These are phyloP conservation scores for Pythium insidiosum DNA, from an alignment of 352 stramenopile genomes.

Conservation along the genomic window DNA sequence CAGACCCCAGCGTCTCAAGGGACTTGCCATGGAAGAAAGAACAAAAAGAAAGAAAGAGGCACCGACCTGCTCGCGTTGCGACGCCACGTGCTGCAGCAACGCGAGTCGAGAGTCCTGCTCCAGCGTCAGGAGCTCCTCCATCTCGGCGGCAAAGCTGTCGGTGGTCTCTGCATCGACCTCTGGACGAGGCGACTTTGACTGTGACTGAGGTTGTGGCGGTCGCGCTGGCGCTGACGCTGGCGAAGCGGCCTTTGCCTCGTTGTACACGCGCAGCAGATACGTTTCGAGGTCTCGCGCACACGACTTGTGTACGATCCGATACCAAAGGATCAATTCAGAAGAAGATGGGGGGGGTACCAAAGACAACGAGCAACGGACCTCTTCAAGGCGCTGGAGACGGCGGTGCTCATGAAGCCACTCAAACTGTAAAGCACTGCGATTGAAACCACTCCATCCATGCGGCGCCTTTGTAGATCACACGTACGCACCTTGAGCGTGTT, in stretches of 20 bases:
- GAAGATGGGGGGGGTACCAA: not conserved
- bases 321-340: not conserved
- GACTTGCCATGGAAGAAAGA: too few species aligned
- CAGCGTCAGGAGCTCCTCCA: constrained; percentile 41
- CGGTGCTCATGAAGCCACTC: constrained; percentile 65
- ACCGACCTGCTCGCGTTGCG: constrained; percentile 45
- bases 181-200: not conserved
- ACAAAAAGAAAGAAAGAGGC: not conserved
- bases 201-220: not conserved
- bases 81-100: constrained; percentile 42
- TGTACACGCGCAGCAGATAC: constrained; percentile 52
- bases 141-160: constrained; percentile 16
- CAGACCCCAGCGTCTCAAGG: too few species aligned
- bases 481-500: constrained; percentile 49
- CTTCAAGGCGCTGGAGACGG: constrained; percentile 54
- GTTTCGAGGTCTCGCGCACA: constrained; percentile 60
- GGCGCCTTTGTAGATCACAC: too few species aligned
- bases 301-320: constrained; percentile 15
- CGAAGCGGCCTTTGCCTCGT: constrained; percentile 29
- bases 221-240: not conserved
- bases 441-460: too few species aligned
- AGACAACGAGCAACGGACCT: constrained; percentile 16
- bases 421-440: constrained; percentile 37
- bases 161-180: not conserved
- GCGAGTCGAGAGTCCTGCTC: constrained; percentile 42